phyloP scores from a whole-genome alignment of 352 stramenopile genomes.

The Phytophthora cryptogea region DNA sequence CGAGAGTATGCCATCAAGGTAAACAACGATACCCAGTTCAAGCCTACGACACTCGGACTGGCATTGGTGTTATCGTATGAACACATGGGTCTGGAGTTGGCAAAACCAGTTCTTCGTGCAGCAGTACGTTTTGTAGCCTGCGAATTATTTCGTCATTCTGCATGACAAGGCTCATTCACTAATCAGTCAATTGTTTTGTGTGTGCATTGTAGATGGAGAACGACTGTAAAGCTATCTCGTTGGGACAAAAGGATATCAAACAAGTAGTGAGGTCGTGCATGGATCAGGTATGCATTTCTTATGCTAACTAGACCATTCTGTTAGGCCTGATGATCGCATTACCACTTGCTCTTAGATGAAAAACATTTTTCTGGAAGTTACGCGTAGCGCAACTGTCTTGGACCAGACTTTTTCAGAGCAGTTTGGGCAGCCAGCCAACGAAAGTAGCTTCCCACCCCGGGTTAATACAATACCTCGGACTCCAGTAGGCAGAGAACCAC shows the following conservation, averaged over 20 bases:
- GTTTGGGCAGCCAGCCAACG: constrained; percentile 62
- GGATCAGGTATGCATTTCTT: constrained; percentile 72
- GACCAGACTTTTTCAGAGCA: constrained; percentile 91
- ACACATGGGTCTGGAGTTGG: constrained; percentile 95
- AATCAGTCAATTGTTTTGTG: constrained; percentile 8
- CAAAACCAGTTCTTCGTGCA: constrained; percentile 94
- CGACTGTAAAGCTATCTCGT: constrained; percentile 89
- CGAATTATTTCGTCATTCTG: not conserved
- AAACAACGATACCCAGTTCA: constrained; percentile 93
- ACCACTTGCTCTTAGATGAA: constrained; percentile 59
- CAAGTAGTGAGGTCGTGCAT: constrained; percentile 84
- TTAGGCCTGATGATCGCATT: constrained; percentile 1
- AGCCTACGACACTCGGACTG: constrained; percentile 90
- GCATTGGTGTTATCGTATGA: constrained; percentile 93
- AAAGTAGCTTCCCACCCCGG: constrained; percentile 10
- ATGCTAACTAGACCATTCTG: not conserved
- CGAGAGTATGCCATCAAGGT: constrained; percentile 97
- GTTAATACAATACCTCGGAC: constrained; percentile 1
- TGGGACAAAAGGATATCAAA: constrained; percentile 75
- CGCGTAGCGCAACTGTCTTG: constrained; percentile 84
- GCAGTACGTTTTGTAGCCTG: constrained; percentile 46
- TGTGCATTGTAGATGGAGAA: constrained; percentile 85
- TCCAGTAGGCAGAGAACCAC: constrained; percentile 7
- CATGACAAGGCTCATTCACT: not conserved
- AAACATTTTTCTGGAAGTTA: constrained; percentile 72